Base-by-base conservation (phyloP, 331 rosid species). In the Stylosanthes scabra region DNA sequence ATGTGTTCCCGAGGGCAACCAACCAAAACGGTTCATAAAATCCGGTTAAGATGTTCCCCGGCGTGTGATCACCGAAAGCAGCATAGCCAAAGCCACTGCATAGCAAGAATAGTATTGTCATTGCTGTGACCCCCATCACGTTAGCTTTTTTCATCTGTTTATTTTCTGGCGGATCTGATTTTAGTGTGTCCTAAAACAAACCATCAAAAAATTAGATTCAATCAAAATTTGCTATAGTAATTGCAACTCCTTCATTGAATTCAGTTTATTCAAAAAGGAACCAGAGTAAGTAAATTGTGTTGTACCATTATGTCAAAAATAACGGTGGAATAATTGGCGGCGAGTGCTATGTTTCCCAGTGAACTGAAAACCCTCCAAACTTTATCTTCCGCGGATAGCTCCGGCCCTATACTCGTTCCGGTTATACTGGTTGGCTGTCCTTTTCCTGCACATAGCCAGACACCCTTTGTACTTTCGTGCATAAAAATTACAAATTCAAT, bases 121-220 rank as follows among this genome's bases (percentile, higher is more conserved):
- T 91, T 12, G 83, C 69, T 28, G 85, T 76, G 7, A 85, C 74
- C 12, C 86, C 90, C 3, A 86, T 2, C 40, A 37, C 51, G 42
- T 86, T 83, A 7, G 91, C 97, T 77, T 7, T 89, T 76, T 89
- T 92, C 93, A 88, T 92, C 76, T 87, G 91, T 44, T 86, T 88
- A 83, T 77, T 86, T 63, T 89, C 96, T 27, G 96, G 76, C 39
- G 91, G 93, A 2, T 74, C 46, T 54, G 93, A 86, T 84, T 72
- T 89, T 55, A 86, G 50, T 9, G 92, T 89, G 82, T 89, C 92
- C 97, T 89, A n/a, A 69, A 63, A 64, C 75, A 76, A 71, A 49
- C 0, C 27, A 64, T n/a, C 6, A 9, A 74, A 52, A 54, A 62
- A n/a, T n/a, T n/a, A n/a, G n/a, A n/a, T n/a, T n/a, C 50, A 45